Evolutionary conservation across 2,329 filamentous ascomycete species (phyloP).

Genomic region (Xylariomycetidae sp.): DNA sequence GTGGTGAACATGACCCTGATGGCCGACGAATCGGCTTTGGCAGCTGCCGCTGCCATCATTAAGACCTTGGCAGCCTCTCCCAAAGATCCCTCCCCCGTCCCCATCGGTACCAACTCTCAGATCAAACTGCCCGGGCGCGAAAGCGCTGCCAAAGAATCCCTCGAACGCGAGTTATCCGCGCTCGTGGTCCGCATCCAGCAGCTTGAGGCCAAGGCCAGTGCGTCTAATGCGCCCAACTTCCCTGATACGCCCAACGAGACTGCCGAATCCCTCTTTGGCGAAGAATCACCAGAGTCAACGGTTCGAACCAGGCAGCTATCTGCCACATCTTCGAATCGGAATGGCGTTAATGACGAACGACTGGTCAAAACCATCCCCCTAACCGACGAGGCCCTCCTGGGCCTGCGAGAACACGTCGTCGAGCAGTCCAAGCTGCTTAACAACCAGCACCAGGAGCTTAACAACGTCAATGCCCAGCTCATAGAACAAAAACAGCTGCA

Average conservation of each 20-base stretch:
- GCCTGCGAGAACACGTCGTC: slow-evolving; percentile 83
- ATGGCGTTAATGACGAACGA: slow-evolving; percentile 27
- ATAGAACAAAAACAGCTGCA: slow-evolving; percentile 80
- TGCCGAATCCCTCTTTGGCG: slow-evolving; percentile 56
- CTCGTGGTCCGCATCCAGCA: slow-evolving; percentile 72
- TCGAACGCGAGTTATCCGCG: slow-evolving; percentile 78
- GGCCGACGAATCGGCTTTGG: slow-evolving; percentile 50
- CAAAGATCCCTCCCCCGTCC: slow-evolving; percentile 31
- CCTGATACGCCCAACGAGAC: slow-evolving; percentile 80
- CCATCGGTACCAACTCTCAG: slow-evolving; percentile 38
- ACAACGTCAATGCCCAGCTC: slow-evolving; percentile 78
- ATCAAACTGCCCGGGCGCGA: slow-evolving; percentile 73
- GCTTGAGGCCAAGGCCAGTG: slow-evolving; percentile 71
- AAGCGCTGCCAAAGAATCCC: slow-evolving; percentile 65
- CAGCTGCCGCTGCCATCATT: slow-evolving; percentile 48
- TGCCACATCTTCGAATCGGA: slow-evolving; percentile 35
- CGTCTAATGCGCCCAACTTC: slow-evolving; percentile 51
- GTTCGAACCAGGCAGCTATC: slow-evolving; percentile 35
- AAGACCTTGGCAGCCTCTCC: slow-evolving; percentile 43
- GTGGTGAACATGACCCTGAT: slow-evolving; percentile 29
- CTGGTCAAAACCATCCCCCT: slow-evolving; percentile 45
- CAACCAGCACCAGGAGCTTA: slow-evolving; percentile 78
- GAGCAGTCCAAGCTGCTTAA: slow-evolving; percentile 90
- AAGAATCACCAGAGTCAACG: slow-evolving; percentile 38
- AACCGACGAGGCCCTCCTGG: slow-evolving; percentile 77